Evolutionary conservation across 345 rosid species (phyloP).

Genomic region (Mangifera indica): DNA sequence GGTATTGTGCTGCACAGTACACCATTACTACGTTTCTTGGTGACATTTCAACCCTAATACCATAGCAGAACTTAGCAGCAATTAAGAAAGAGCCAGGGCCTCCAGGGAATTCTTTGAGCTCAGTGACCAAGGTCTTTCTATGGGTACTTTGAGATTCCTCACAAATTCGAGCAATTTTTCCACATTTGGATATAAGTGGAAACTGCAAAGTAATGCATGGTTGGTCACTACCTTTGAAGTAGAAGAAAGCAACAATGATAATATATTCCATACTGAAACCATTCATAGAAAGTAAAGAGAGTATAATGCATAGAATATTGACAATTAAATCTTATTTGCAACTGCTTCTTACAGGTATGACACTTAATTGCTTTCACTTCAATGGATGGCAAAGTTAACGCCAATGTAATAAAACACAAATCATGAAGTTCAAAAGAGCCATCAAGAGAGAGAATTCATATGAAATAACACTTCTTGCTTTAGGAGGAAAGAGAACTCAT

Average conservation of each 20-base stretch:
- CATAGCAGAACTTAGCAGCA: conserved; percentile 78
- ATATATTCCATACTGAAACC: background rate
- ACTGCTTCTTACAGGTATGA: background rate
- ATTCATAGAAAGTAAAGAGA: background rate
- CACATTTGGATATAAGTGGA: conserved; percentile 84
- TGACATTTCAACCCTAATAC: conserved; percentile 63
- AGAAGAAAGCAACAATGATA: background rate
- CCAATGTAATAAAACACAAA: background rate
- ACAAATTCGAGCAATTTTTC: conserved; percentile 62
- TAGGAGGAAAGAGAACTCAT: background rate
- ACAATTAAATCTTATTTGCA: background rate
- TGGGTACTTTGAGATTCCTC: conserved; percentile 38
- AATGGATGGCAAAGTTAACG: background rate
- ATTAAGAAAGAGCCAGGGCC: conserved; percentile 67
- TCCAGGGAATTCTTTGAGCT: conserved; percentile 81
- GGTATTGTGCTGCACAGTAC: conserved; percentile 77
- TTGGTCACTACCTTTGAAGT: conserved; percentile 9
- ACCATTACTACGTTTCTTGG: conserved; percentile 68
- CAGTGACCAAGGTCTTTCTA: conserved; percentile 35
- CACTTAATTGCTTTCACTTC: background rate
- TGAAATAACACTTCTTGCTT: background rate
- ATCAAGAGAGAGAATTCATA: background rate
- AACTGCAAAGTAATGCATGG: conserved; percentile 58
- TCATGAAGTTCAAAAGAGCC: background rate
- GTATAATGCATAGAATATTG: background rate